phyloP scores from a whole-genome alignment of 306 rosid genomes.

The Fragaria nilgerrensis region DNA sequence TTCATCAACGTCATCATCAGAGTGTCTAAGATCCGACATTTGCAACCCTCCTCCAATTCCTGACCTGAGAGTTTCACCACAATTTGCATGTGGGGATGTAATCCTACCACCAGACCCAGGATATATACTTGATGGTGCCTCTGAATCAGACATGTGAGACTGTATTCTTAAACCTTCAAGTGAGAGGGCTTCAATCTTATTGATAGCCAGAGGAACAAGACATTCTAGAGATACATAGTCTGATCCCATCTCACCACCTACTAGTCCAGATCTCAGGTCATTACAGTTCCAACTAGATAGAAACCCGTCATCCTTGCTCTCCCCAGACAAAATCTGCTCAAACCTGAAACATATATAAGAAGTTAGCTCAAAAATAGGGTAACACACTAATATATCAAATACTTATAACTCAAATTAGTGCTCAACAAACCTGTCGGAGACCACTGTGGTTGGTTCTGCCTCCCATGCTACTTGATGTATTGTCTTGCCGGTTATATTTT shows the following conservation, averaged over 20 bases:
- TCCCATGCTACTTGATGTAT: slow-evolving; percentile 36
- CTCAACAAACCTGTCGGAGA: slow-evolving; percentile 47
- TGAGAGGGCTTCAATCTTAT: slow-evolving; percentile 50
- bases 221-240: slow-evolving; percentile 41
- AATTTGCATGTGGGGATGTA: slow-evolving; percentile 16
- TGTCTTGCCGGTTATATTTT: slow-evolving; percentile 69
- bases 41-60: slow-evolving; percentile 33
- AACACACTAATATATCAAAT: background rate
- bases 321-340: slow-evolving; percentile 24
- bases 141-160: slow-evolving; percentile 44
- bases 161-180: slow-evolving; percentile 80
- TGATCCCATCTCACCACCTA: slow-evolving; percentile 25
- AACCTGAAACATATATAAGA: slow-evolving; percentile 42
- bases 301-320: slow-evolving; percentile 34
- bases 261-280: slow-evolving; percentile 17
- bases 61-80: slow-evolving; percentile 15
- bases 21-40: slow-evolving; percentile 17
- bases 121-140: slow-evolving; percentile 46
- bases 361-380: slow-evolving; percentile 14
- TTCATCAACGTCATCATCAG: slow-evolving; percentile 26
- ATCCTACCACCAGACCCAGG: slow-evolving; percentile 20
- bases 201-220: slow-evolving; percentile 45
- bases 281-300: slow-evolving; percentile 6
- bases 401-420: slow-evolving; percentile 12
- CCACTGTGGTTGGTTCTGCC: slow-evolving; percentile 18